phyloP scores from a whole-genome alignment of 1,139 yeast genomes.

The Hemisphaericaspora xylanilytica region DNA sequence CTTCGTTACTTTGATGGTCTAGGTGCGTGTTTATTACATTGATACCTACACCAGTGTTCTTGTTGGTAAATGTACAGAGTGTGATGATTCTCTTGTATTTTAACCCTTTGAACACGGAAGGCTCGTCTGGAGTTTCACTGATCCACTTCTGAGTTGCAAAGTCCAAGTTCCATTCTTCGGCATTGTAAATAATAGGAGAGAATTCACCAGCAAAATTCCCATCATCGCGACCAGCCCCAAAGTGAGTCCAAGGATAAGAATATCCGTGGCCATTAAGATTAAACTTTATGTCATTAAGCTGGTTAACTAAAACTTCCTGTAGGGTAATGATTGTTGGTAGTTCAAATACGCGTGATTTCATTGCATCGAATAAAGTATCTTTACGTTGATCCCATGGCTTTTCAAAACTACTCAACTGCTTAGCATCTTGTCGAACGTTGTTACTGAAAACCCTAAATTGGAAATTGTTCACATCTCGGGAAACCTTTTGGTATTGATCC shows the following conservation, averaged over 20 bases:
- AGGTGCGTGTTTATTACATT: constrained; percentile 44
- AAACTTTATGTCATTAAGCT: constrained; percentile 24
- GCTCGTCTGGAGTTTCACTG: constrained; percentile 35
- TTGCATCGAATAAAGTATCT: constrained; percentile 25
- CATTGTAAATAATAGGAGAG: constrained; percentile 41
- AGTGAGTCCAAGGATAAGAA: constrained; percentile 32
- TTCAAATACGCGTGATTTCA: constrained; percentile 21
- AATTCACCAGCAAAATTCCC: constrained; percentile 43
- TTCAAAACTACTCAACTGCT: constrained; percentile 26
- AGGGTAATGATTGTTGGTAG: constrained; percentile 30
- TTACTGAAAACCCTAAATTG: constrained; percentile 33
- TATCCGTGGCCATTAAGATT: constrained; percentile 20
- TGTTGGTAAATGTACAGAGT: constrained; percentile 30
- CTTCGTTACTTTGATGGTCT: constrained; percentile 42
- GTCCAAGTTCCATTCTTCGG: constrained; percentile 27
- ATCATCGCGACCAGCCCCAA: constrained; percentile 48
- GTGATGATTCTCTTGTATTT: constrained; percentile 41
- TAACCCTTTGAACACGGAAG: constrained; percentile 41
- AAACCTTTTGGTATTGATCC: neutral
- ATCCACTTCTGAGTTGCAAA: constrained; percentile 41
- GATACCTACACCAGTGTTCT: constrained; percentile 21
- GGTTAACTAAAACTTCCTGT: constrained; percentile 31
- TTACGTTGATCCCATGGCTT: constrained; percentile 29
- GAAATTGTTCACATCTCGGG: constrained; percentile 7
- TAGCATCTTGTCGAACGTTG: constrained; percentile 36